Evolutionary conservation across 768 basidiomycete genomes (phyloP).

Genomic region (Suillus brevipes): DNA sequence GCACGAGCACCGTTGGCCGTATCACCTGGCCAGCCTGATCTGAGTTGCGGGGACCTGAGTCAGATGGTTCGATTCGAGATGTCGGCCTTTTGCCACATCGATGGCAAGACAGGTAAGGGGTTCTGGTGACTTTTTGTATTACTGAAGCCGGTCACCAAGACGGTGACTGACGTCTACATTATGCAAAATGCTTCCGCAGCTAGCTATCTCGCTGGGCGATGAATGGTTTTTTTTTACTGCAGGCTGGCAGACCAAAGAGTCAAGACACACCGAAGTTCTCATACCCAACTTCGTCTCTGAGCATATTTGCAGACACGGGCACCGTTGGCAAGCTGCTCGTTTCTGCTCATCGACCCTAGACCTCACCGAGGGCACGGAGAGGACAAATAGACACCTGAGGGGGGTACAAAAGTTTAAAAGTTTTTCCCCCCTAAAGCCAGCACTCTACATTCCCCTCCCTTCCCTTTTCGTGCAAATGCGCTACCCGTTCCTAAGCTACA

Average conservation of each 20-base stretch:
- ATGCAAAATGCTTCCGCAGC: not conserved
- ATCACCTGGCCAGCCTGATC: no score
- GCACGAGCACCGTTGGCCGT: no score
- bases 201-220: not conserved
- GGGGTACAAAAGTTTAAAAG: not conserved
- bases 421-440: not conserved
- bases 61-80: no score
- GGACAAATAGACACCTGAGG: not conserved
- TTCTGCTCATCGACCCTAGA: not conserved
- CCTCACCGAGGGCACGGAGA: not conserved
- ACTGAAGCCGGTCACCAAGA: not conserved
- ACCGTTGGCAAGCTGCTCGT: not conserved
- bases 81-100: no score
- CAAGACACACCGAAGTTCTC: not conserved
- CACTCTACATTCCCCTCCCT: not conserved
- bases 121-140: no score
- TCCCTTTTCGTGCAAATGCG: not conserved
- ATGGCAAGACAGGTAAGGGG: no score
- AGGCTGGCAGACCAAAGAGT: not conserved
- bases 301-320: not conserved
- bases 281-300: not conserved
- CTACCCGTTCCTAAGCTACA: not conserved
- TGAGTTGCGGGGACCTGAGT: no score
- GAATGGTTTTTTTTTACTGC: not conserved
- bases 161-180: not conserved